Base-by-base conservation (phyloP, 2,329 filamentous ascomycete species). In the Sporothrix brunneoviolacea region DNA sequence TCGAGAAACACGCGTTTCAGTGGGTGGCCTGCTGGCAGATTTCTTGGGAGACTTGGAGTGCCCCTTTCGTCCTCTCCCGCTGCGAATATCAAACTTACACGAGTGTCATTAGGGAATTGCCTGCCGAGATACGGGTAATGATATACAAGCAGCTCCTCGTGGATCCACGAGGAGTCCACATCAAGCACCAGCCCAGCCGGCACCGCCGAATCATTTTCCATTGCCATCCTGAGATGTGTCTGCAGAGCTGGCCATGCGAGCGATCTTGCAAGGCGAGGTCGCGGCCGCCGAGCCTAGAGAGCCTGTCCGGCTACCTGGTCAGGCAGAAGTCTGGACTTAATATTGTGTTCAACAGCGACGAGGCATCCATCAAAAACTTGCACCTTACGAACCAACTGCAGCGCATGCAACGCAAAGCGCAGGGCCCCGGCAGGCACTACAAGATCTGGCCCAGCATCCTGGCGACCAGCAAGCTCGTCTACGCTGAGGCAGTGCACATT, bases 51-150 rank as follows among this genome's bases (percentile, higher is more conserved):
- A n/a, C n/a, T n/a, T n/a, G n/a, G n/a, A n/a, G n/a, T n/a, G n/a
- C n/a, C n/a, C n/a, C n/a, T n/a, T n/a, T n/a, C n/a, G n/a, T n/a
- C n/a, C n/a, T n/a, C n/a, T n/a, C n/a, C n/a, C n/a, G n/a, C n/a
- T n/a, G n/a, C n/a, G n/a, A n/a, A n/a, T n/a, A n/a, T n/a, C n/a
- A n/a, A n/a, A 28, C 24, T 28, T 28, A 28, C 24, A 28, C 24
- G 10, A 5, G 24, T 10, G 10, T 28, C 6, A 28, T 6, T 28
- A 85, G 56, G 72, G 67, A 4, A 68, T 73, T 43, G 65, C 72
- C 1, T 70, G 74, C 58, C 65, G 65, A 52, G 62, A 65, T 41
- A 71, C 76, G 70, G 61, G 72, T 52, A 66, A 74, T 36, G 70
- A 67, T 4, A 3, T 51, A 51, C 21, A n/a, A 18, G 8, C n/a